Evolutionary conservation across 1,284 basidiomycete genomes (phyloP), one percentile per base, ranked within the genome.

Genomic region (Irpex lacteus): DNA sequence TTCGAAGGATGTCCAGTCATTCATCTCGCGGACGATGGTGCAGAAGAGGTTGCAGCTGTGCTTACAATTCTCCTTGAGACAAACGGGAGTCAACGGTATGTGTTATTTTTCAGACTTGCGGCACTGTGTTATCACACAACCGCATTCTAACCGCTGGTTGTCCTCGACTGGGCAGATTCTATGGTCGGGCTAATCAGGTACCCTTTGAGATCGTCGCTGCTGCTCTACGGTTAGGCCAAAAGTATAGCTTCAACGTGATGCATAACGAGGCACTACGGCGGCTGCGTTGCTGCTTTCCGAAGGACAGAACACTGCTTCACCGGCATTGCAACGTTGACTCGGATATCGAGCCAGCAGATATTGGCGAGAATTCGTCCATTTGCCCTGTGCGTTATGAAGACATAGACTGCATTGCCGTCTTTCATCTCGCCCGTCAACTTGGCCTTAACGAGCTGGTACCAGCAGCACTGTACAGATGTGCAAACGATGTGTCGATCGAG

Each of bases 191-290:
- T 26, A 26, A 26, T 26, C 44, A 47, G n/a, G 44, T 47, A 11
- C 44, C 59, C 9, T 59, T 65, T 26, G 36, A 9, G n/a, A 60
- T 26, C 7, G 55, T 63, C n/a, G 60, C 58, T 9, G 63, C 65
- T 49, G 19, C 63, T n/a, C 50, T 65, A 15, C 44, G 58, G 6
- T 18, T 68, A 9, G 65, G 63, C 52, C 26, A 19, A 8, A 66
- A 68, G 52, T 68, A 68, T 50, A 11, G 59, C 11, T 21, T 65
- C 53, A 26, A 34, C 3, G 44, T 54, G 7, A 13, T 66, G 26
- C 38, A 53, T 13, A 19, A 38, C 21, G 65, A 65, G 26, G 67
- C 63, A 1, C 18, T 61, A 15, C 53, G 36, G 4, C 53, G 52
- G 53, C 11, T 54, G 13, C 19, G 13, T 3, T 11, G 9, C 13